Base-by-base conservation (phyloP, 2,329 filamentous ascomycete genomes). In the Tolypocladium pustulatum region DNA sequence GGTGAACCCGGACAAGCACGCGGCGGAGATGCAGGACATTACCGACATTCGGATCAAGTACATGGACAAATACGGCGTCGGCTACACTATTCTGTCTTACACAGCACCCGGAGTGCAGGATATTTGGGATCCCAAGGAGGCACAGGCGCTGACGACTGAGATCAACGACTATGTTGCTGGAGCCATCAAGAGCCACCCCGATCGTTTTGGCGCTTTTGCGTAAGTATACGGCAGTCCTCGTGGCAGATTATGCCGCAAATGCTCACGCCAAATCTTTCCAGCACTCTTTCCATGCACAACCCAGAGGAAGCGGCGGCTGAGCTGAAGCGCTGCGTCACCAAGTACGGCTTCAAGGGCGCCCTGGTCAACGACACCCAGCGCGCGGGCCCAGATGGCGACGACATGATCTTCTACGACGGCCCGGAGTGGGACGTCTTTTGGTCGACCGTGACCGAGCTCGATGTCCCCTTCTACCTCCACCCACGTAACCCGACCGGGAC, bases 381-480 rank as follows among this genome's bases (percentile, higher is more conserved):
- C 34, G 76, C 81, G 20, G 83, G 82, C 3, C 62, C 72, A 0
- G 80, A 85, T 59, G 83, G 83, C 41, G 81, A 85, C 58, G 78
- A 78, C 30, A 81, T 84, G 74, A 73, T 87, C 67, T 87, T 86
- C 72, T 88, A 87, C 71, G 85, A 88, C 65, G 73, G 77, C 10
- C 75, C 79, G 0, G 77, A 81, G 60, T 88, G 80, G 76, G 82
- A 85, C 62, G 68, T 78, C 27, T 87, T 88, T 75, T 87, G 84
- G 84, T 66, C 75, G 15, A 79, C 78, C 0, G 76, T 79, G 10
- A 76, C 75, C 1, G 80, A 85, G 51, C 78, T 88, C 0, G 81
- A 86, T 59, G 83, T 86, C 0, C 84, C 84, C 0, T 76, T 88
- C 55, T 88, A 87, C 65, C 74, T 88, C 1, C 85, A 88, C 67